phyloP scores from a whole-genome alignment of 768 basidiomycete species.

The Suillus bovinus region DNA sequence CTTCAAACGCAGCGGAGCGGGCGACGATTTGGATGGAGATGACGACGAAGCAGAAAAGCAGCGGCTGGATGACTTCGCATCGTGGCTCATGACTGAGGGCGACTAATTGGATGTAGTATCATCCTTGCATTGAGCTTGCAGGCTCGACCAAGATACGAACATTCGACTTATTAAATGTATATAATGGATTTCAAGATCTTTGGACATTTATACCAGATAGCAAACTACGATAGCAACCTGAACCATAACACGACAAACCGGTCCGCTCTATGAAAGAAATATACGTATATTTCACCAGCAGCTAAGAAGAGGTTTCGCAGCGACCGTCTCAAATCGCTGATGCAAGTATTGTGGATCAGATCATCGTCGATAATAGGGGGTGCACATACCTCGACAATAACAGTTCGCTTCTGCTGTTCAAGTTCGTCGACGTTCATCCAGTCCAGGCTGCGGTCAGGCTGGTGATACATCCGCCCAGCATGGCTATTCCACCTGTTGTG shows the following conservation, averaged over 20 bases:
- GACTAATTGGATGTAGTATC: slow-evolving; percentile 41
- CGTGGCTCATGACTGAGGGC: slow-evolving; percentile 83
- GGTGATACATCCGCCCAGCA: slow-evolving; percentile 25
- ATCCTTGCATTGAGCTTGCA: neutral
- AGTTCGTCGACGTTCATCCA: slow-evolving; percentile 44
- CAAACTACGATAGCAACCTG: slow-evolving; percentile 2
- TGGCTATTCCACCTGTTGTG: slow-evolving; percentile 39
- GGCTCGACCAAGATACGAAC: neutral
- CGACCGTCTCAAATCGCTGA: slow-evolving; percentile 74
- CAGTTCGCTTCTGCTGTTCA: slow-evolving; percentile 52
- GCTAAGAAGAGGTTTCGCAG: slow-evolving; percentile 66
- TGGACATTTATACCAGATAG: slow-evolving; percentile 4
- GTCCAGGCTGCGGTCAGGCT: slow-evolving; percentile 38
- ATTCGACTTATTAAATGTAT: slow-evolving; percentile 1
- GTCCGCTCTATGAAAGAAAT: neutral
- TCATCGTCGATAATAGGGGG: neutral
- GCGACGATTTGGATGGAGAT: slow-evolving; percentile 61
- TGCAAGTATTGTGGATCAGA: neutral
- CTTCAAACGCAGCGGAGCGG: slow-evolving; percentile 73
- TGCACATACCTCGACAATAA: slow-evolving; percentile 68
- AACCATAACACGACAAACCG: neutral
- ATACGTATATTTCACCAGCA: slow-evolving; percentile 53
- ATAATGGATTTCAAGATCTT: neutral
- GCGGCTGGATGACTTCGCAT: slow-evolving; percentile 84
- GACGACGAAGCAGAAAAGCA: slow-evolving; percentile 78